Percentiles rank a stretch among this genome's conserved stretches.
Conservation (phyloP, 2,329 filamentous ascomycete genomes). For the Rhynchosporium secalis region DNA sequence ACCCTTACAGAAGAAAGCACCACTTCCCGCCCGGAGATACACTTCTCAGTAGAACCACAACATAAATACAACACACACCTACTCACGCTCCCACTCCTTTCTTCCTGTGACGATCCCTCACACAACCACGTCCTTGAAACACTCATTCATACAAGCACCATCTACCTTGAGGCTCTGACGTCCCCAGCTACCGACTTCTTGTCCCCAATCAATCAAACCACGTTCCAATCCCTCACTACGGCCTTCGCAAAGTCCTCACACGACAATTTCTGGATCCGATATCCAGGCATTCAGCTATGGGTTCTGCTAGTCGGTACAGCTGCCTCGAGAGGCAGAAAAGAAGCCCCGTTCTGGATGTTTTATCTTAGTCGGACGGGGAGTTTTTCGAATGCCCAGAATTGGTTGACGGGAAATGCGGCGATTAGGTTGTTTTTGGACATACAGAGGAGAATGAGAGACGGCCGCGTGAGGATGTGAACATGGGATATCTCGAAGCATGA, state of each 20-base stretch:
- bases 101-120: slow-evolving; percentile 15
- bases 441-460: slow-evolving; percentile 16
- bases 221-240: slow-evolving; percentile 6
- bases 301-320: slow-evolving; percentile 22
- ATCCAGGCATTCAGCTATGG: slow-evolving; percentile 24
- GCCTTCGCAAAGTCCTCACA: slow-evolving; percentile 17
- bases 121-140: slow-evolving; percentile 22
- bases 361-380: slow-evolving; percentile 20
- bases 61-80: slow-evolving; percentile 17
- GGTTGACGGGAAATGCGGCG: slow-evolving; percentile 15
- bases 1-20: not conserved
- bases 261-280: slow-evolving; percentile 21
- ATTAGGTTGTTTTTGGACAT: slow-evolving; percentile 19
- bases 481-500: too few species aligned
- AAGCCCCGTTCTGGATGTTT: slow-evolving; percentile 24
- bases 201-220: slow-evolving; percentile 7
- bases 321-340: slow-evolving; percentile 18
- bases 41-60: slow-evolving; percentile 16
- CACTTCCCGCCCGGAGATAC: slow-evolving; percentile 9
- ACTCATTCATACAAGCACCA: slow-evolving; percentile 9
- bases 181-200: not conserved
- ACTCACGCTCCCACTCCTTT: slow-evolving; percentile 22
- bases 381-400: slow-evolving; percentile 18
- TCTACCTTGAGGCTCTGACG: slow-evolving; percentile 16
- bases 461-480: not conserved